phyloP scores from a whole-genome alignment of 2,329 filamentous ascomycete genomes.

The Colletotrichum siamense region DNA sequence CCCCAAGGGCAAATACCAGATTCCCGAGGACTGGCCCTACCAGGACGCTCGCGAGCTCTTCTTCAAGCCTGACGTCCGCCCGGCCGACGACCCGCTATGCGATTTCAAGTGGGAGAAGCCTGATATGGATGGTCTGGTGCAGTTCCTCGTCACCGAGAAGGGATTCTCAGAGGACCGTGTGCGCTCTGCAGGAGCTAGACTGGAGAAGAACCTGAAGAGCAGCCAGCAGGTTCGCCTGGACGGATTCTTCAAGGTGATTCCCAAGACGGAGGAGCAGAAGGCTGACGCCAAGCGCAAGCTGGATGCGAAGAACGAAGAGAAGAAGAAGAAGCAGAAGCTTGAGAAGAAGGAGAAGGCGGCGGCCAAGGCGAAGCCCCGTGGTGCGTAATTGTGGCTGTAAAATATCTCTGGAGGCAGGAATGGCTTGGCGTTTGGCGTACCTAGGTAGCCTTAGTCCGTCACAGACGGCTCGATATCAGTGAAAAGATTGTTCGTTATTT shows the following conservation, averaged over 20 bases:
- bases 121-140: slow-evolving; percentile 86
- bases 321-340: slow-evolving; percentile 94
- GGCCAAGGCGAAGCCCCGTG: slow-evolving; percentile 84
- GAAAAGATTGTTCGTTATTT: not conserved
- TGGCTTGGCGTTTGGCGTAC: not conserved
- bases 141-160: slow-evolving; percentile 92
- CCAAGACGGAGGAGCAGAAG: slow-evolving; percentile 87
- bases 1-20: slow-evolving; percentile 77
- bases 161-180: slow-evolving; percentile 97
- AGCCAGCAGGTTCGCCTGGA: slow-evolving; percentile 91
- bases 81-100: slow-evolving; percentile 83
- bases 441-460: not conserved
- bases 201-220: slow-evolving; percentile 90
- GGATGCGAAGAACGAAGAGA: slow-evolving; percentile 88
- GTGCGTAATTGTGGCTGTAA: slow-evolving; percentile 38
- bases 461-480: not conserved
- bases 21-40: slow-evolving; percentile 98
- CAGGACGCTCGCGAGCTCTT: slow-evolving; percentile 91
- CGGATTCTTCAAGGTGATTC: slow-evolving; percentile 94
- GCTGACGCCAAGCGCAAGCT: slow-evolving; percentile 88
- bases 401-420: not conserved
- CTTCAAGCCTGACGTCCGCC: slow-evolving; percentile 85
- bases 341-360: slow-evolving; percentile 96
- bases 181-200: slow-evolving; percentile 74
- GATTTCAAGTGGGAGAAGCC: slow-evolving; percentile 99